Conservation (phyloP, 2,329 filamentous ascomycete genomes). For the Ophiostoma quercus region DNA sequence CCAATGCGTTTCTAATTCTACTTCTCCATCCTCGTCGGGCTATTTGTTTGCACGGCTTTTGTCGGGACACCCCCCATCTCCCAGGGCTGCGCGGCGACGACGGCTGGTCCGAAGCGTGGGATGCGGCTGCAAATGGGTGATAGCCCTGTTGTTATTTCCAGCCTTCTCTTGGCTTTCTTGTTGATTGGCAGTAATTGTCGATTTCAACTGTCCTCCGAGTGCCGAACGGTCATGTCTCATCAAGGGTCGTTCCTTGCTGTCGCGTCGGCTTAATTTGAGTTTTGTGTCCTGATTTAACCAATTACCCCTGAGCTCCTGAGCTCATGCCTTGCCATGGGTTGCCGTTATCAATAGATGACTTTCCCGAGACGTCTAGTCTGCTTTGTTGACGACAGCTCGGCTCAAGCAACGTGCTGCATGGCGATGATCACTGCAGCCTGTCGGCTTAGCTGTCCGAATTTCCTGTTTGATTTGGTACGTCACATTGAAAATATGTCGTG, state of each 20-base stretch:
- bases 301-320: slow-evolving; percentile 6
- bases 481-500: not conserved
- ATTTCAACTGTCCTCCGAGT: not conserved
- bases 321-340: not conserved
- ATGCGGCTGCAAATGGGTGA: not conserved
- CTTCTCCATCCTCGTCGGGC: not conserved
- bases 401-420: not conserved
- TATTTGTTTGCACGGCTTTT: not conserved
- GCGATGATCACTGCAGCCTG: not conserved
- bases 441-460: not conserved
- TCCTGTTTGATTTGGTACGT: not conserved
- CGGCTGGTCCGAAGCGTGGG: not conserved
- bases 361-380: slow-evolving; percentile 1
- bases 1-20: not conserved
- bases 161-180: not conserved
- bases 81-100: slow-evolving; percentile 4
- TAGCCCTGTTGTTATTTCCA: not conserved
- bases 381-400: not conserved
- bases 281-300: not conserved
- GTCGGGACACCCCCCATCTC: not conserved
- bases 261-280: not conserved
- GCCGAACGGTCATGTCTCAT: not conserved
- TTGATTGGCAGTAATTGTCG: not conserved
- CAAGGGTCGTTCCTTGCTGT: not conserved
- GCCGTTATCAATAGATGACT: not conserved